Evolutionary conservation across 257 asterid genomes (phyloP).

Genomic region (Cynanchum wilfordii): DNA sequence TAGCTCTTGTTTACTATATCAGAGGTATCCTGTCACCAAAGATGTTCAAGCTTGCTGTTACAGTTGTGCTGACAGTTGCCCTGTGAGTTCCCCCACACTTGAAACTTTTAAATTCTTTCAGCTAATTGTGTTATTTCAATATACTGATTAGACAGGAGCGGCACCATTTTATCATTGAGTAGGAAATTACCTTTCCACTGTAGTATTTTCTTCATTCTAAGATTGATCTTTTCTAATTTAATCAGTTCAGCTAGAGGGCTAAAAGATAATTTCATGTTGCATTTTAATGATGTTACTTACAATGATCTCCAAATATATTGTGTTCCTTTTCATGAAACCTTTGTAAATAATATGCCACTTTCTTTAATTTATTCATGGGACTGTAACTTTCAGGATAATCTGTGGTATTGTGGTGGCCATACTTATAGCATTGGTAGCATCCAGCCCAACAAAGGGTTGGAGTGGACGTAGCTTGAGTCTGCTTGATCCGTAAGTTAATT

Average conservation of each 20-base stretch:
- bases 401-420: conserved; percentile 69
- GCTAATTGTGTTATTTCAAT: not conserved
- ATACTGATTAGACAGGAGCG: not conserved
- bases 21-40: conserved; percentile 84
- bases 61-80: conserved; percentile 80
- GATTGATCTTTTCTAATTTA: not conserved
- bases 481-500: conserved; percentile 86
- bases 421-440: conserved; percentile 85
- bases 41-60: conserved; percentile 97
- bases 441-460: conserved; percentile 99
- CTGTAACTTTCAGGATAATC: conserved; percentile 55
- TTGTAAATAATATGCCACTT: not conserved
- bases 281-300: not conserved
- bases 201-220: not conserved
- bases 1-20: conserved; percentile 87
- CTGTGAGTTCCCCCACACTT: conserved; percentile 54
- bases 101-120: conserved; percentile 12
- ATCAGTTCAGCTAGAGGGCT: not conserved
- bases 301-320: not conserved
- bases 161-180: not conserved
- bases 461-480: conserved; percentile 97
- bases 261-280: not conserved
- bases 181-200: not conserved
- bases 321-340: not conserved
- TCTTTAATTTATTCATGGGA: conserved; percentile 4